These are phyloP conservation scores for Serendipita vermifera DNA, from an alignment of 768 basidiomycete genomes.

Conservation along the genomic window DNA sequence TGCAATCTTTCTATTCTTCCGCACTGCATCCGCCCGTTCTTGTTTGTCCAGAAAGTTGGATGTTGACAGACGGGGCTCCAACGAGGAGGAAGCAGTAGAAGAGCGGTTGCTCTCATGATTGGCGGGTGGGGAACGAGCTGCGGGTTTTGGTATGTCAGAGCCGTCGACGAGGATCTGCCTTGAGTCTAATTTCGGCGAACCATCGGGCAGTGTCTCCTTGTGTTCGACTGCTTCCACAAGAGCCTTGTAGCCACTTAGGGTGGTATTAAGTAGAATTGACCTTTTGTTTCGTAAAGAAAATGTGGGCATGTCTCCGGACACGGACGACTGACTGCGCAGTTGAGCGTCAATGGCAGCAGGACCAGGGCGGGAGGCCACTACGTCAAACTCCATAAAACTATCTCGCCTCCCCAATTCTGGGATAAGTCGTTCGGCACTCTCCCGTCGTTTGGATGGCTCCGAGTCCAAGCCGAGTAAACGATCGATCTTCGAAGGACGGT, in stretches of 20 bases:
- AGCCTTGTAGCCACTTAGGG: neutral
- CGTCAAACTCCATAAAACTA: conserved; percentile 2
- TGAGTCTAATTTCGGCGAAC: too few relatives aligned
- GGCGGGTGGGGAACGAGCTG: neutral
- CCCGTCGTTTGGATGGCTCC: too few relatives aligned
- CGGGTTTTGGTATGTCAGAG: neutral
- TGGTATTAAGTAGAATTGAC: neutral
- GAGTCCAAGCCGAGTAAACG: too few relatives aligned
- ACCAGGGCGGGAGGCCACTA: too few relatives aligned
- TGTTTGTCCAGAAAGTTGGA: conserved; percentile 51
- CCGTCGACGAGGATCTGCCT: conserved; percentile 2
- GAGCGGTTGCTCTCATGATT: too few relatives aligned
- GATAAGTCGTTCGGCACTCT: neutral
- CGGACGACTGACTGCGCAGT: neutral
- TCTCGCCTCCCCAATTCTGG: neutral
- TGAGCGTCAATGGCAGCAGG: neutral
- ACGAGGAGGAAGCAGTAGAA: neutral
- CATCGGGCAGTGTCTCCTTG: neutral
- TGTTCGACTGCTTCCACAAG: neutral
- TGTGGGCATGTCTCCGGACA: neutral
- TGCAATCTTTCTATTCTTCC: conserved; percentile 65
- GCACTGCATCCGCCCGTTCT: conserved; percentile 58
- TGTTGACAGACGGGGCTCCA: conserved; percentile 38
- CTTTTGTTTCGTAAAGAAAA: neutral
- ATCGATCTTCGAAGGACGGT: too few relatives aligned